Base-by-base conservation (phyloP, 176 grass and related monocot species). In the Oryza coarctata region DNA sequence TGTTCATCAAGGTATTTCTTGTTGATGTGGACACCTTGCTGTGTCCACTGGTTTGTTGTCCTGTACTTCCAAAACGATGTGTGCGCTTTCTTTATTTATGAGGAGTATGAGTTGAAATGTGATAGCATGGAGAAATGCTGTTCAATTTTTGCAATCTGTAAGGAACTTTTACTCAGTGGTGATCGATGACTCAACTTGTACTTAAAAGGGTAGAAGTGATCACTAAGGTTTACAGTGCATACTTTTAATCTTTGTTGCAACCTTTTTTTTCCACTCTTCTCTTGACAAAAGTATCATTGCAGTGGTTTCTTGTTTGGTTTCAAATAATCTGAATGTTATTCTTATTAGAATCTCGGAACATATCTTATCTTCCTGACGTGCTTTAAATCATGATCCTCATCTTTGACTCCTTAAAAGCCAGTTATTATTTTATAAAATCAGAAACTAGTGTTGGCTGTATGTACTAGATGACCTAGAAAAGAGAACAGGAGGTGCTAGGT, bases 1-100 rank as follows among this genome's bases (percentile, higher is more conserved):
- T 31, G 28, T 18, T 85, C 35, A 35, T 82, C 82, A 61, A 89
- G 88, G 78, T 29, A 60, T 31, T 82, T 82, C 38, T 49, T 45
- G 13, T 33, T 78, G 78, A 82, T 78, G 3, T 47, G 72, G 73
- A 86, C 83, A 44, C 7, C 22, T 62, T 73, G 10, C 28, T 88
- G 6, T 30, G 29, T 88, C 60, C 68, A 74, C 22, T 73, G 63
- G 27, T 73, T 67, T 73, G 65, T 64, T 82, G 52, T 68, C 39
- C 20, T 82, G 32, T 25, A 18, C 43, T 68, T 27, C 32, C 15
- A 78, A 52, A 52, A 20, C 61, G 81, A 49, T 68, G 49, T 36
- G 10, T 39, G 12, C 35, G 27, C 26, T 77, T 31, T 33, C 25
- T 25, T 65, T 12, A 39, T 77, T 52, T 82, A 13, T 83, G 69